Evolutionary conservation across 371 early-diverging fungal genomes (phyloP).

Genomic region (Funneliformis caledonium): DNA sequence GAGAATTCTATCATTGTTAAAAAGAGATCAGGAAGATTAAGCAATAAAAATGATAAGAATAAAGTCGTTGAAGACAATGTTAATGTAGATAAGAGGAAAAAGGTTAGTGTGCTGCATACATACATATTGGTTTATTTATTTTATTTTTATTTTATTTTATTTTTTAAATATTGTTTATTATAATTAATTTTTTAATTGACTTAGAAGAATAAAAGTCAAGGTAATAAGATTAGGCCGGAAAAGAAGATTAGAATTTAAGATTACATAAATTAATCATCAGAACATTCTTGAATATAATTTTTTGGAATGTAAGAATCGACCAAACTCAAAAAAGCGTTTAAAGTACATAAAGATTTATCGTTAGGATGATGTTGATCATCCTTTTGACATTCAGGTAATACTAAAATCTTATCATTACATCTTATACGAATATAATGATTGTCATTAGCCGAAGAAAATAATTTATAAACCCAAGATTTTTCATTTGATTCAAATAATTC

Average conservation of each 20-base stretch:
- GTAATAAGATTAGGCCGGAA: too few species aligned
- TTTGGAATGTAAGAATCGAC: not conserved
- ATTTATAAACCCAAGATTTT: not conserved
- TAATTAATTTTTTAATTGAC: too few species aligned
- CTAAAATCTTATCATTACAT: not conserved
- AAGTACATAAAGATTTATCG: conserved; percentile 1
- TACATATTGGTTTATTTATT: too few species aligned
- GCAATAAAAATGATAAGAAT: not conserved
- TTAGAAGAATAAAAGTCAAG: too few species aligned
- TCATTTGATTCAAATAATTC: conserved; percentile 17
- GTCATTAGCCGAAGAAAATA: not conserved
- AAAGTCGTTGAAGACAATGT: not conserved
- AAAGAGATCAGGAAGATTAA: conserved; percentile 59
- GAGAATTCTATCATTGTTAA: conserved; percentile 87
- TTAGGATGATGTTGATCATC: not conserved
- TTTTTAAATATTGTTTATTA: too few species aligned
- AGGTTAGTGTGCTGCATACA: not conserved
- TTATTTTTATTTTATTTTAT: too few species aligned
- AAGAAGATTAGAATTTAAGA: too few species aligned
- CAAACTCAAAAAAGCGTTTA: not conserved
- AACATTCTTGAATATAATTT: conserved; percentile 6
- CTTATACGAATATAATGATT: not conserved
- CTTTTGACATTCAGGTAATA: not conserved
- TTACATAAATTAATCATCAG: not conserved
- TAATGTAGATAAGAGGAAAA: not conserved